A percentile compares a stretch with the other conserved stretches of the same genome.
phyloP scores from a whole-genome alignment of 768 basidiomycete species.

The Sporobolomyces phaffii region DNA sequence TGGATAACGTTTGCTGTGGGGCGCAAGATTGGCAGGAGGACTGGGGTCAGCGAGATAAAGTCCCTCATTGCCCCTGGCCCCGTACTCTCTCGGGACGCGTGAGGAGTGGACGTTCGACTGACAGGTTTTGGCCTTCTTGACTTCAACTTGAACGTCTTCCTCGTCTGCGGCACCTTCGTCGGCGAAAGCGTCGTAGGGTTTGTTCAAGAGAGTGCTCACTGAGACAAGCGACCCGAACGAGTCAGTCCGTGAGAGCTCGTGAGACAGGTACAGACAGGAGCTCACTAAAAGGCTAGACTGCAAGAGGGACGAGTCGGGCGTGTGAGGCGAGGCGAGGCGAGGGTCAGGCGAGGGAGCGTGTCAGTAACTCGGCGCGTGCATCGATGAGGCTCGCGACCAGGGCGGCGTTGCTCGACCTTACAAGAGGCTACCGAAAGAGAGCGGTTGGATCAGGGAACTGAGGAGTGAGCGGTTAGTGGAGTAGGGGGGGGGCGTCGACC shows the following conservation, averaged over 20 bases:
- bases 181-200: slow-evolving; percentile 41
- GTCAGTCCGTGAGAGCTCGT: neutral
- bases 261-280: neutral
- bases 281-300: slow-evolving; percentile 13
- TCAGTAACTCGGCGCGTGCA: neutral
- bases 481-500: too few species aligned
- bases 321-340: too few species aligned
- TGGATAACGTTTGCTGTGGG: slow-evolving; percentile 62
- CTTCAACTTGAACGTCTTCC: slow-evolving; percentile 28
- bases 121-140: slow-evolving; percentile 28
- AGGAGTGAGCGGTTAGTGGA: too few species aligned
- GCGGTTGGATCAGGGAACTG: too few species aligned
- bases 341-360: neutral
- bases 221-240: neutral
- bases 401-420: neutral
- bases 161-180: slow-evolving; percentile 38
- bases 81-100: too few species aligned
- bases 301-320: neutral
- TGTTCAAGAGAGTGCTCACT: slow-evolving; percentile 39
- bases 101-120: too few species aligned
- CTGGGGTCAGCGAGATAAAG: neutral
- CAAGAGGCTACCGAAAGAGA: too few species aligned
- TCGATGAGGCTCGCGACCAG: neutral
- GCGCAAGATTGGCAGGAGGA: neutral
- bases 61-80: too few species aligned